Base-by-base conservation (phyloP, 768 basidiomycete species). In the Lepiota subincarnata region DNA sequence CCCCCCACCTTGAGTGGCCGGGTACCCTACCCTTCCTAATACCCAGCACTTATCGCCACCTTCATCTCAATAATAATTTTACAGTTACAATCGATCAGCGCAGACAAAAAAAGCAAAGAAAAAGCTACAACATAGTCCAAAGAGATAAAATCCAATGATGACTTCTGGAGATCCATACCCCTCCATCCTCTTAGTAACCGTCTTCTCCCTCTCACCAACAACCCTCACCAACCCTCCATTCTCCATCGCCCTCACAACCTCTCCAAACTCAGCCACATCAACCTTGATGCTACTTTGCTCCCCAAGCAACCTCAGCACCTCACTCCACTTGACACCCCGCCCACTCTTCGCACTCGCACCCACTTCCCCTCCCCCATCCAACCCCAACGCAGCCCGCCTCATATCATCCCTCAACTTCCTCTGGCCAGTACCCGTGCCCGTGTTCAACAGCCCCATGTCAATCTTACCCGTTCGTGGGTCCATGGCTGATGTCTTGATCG, bases 401-500 rank as follows among this genome's bases (percentile, higher is more conserved):
- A 98, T 86, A 68, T 97, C 95, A n/a, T 89, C 91, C 41, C 85
- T 79, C 69, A 96, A 63, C 67, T 85, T 86, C 60, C 93, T 76
- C 71, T 95, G 89, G 22, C 93, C 89, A 48, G 83, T 77, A 1
- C 91, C 92, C 2, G 93, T 92, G 1, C 97, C 97, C 2, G 93
- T 95, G 66, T 93, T 95, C 60, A 99, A 79, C 64, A 99, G 68
- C 50, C 94, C 91, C 83, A 98, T 90, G 68, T 98, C 95, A 64
- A 98, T 96, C 78, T 95, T 93, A 49, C 96, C 96, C 11, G 95
- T 98, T 19, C 90, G 78, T 8, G 96, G 96, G 69, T 98, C 95
- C 78, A 96, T 95, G 36, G 93, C 93, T 57, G 86, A 86, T 57
- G 95, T 93, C 62, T 92, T 83, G 70, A 99, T 89, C 3, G 96